Conservation (phyloP, 257 asterid genomes). For the Solanum rostratum region DNA sequence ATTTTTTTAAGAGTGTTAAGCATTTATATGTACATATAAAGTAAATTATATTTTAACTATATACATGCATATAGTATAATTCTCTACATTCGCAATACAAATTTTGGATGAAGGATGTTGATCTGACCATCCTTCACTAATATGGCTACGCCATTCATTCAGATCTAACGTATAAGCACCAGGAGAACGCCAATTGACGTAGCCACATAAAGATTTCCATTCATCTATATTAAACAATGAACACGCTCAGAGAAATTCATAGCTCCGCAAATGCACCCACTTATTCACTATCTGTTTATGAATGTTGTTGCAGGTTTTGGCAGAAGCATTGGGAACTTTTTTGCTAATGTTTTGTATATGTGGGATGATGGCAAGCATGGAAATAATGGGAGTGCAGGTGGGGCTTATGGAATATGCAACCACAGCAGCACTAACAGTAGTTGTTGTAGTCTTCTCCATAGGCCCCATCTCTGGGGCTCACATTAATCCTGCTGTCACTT, state of each 20-base stretch:
- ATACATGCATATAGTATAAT: neutral
- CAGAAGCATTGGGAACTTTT: conserved; percentile 73
- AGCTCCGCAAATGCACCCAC: neutral
- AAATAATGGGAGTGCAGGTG: conserved; percentile 29
- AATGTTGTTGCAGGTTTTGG: conserved; percentile 38
- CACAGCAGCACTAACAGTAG: conserved; percentile 68
- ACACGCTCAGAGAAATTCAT: neutral
- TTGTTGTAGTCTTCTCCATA: conserved; percentile 46
- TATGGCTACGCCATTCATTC: neutral
- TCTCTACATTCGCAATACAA: neutral
- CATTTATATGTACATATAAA: neutral
- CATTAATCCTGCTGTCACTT: conserved; percentile 73
- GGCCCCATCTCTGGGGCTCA: conserved; percentile 92
- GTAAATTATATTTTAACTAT: neutral
- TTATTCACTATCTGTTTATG: neutral
- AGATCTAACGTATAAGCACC: neutral
- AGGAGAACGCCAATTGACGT: neutral
- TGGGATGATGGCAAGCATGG: conserved; percentile 61
- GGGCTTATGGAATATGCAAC: conserved; percentile 71
- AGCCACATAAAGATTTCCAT: neutral
- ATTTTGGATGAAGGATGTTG: neutral
- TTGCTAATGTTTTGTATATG: conserved; percentile 55
- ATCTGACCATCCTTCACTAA: neutral
- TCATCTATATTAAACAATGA: neutral
- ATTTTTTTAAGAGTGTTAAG: neutral